phyloP scores from a whole-genome alignment of 2,329 filamentous ascomycete species.

The Stemphylium lycopersici region DNA sequence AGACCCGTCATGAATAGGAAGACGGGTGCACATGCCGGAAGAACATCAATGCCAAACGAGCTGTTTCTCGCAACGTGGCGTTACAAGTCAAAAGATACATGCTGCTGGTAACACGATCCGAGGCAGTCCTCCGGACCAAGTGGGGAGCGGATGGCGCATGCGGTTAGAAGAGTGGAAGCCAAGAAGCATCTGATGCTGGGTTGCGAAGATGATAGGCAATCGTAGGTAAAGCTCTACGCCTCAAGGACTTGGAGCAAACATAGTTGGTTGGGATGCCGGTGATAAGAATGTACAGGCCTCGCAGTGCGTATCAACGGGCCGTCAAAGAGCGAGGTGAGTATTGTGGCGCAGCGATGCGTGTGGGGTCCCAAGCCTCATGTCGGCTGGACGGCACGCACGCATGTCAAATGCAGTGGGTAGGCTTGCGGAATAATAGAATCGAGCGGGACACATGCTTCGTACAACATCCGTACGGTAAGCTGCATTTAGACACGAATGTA shows the following conservation, averaged over 20 bases:
- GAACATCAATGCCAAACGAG: background rate
- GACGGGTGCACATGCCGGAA: background rate
- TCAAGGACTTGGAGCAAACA: background rate
- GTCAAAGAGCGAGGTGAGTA: constrained; percentile 2
- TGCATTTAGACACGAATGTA: constrained; percentile 1
- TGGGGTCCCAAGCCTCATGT: constrained; percentile 5
- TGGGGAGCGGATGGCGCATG: constrained; percentile 1
- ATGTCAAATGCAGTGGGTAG: constrained; percentile 4
- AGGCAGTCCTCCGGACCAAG: constrained; percentile 2
- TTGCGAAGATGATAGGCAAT: background rate
- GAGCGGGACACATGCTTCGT: constrained; percentile 1
- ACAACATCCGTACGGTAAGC: constrained; percentile 5
- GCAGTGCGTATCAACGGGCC: constrained; percentile 5
- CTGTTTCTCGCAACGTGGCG: background rate
- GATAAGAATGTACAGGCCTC: background rate
- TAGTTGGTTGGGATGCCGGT: background rate
- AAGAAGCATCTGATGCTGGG: constrained; percentile 3
- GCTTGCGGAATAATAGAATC: background rate
- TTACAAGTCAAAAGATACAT: background rate
- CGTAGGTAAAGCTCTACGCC: background rate
- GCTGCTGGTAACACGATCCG: constrained; percentile 7
- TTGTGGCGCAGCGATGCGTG: constrained; percentile 3
- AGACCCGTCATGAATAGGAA: background rate
- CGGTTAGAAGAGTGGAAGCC: background rate
- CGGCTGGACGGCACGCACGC: constrained; percentile 19